Evolutionary conservation across 164 flowering plant genomes (phyloP).

Genomic region (Liriodendron chinense): DNA sequence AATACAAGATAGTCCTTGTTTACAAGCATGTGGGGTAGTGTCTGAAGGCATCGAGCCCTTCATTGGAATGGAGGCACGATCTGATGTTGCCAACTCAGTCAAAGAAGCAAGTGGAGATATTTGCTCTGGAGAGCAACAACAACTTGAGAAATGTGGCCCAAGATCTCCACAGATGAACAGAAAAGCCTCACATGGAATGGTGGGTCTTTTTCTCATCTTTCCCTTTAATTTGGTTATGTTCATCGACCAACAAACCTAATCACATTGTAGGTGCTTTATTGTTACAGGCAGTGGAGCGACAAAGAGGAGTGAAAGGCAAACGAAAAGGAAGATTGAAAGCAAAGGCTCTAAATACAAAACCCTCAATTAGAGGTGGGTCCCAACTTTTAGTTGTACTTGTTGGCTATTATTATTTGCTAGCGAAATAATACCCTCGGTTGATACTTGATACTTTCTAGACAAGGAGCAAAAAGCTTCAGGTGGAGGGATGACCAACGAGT

Average conservation of each 20-base stretch:
- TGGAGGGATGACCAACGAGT: background rate
- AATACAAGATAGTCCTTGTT: background rate
- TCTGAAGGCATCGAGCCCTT: background rate
- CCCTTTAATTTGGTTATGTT: background rate
- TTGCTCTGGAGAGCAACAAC: background rate
- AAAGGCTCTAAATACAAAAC: background rate
- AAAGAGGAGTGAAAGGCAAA: background rate
- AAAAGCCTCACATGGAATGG: background rate
- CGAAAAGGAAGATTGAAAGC: background rate
- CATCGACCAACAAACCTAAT: background rate
- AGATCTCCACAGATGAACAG: background rate
- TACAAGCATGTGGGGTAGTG: background rate
- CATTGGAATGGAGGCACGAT: background rate
- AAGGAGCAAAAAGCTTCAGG: background rate
- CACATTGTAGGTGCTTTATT: background rate
- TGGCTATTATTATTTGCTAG: background rate
- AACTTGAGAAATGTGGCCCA: background rate
- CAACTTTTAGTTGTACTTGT: background rate
- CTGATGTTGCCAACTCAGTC: background rate
- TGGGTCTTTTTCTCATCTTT: background rate
- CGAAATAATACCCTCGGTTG: background rate
- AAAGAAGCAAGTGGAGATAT: background rate
- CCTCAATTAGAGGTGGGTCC: background rate
- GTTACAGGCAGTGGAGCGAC: background rate
- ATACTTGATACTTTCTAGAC: background rate